Conservation (phyloP, 768 basidiomycete genomes). For the Psilocybe cyanescens region DNA sequence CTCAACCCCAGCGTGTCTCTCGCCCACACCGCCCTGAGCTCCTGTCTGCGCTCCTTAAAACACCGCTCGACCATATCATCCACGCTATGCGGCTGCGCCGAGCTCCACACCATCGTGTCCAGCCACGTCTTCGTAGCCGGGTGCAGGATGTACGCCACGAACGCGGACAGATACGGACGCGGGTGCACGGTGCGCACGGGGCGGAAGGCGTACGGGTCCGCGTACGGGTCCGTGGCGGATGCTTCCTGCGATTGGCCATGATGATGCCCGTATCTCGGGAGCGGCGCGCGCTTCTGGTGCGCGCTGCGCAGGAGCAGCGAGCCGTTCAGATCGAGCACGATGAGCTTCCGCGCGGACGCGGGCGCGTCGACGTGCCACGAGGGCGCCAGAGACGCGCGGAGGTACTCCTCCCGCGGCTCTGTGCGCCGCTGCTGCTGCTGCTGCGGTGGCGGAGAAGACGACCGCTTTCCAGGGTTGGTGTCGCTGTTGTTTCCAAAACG, state of each 20-base stretch:
- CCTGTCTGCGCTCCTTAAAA: conserved; percentile 48
- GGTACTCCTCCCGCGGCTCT: background rate
- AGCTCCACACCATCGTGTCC: conserved; percentile 90
- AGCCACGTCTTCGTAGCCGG: conserved; percentile 67
- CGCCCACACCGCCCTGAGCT: conserved; percentile 74
- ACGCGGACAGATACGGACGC: conserved; percentile 68
- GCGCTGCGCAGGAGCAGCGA: conserved; percentile 68
- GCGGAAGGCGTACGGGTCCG: conserved; percentile 24
- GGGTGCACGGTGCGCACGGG: conserved; percentile 49
- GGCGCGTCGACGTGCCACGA: conserved; percentile 25
- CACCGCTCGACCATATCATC: conserved; percentile 69
- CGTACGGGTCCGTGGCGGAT: too few species aligned
- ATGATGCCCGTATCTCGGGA: background rate
- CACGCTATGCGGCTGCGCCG: conserved; percentile 82
- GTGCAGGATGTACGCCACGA: conserved; percentile 67
- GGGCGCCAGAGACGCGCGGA: background rate
- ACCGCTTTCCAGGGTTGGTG: too few species aligned
- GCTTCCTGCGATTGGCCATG: background rate
- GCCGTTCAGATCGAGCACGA: conserved; percentile 79
- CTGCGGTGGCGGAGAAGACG: too few species aligned
- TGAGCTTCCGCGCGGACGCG: conserved; percentile 54
- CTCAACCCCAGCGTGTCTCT: conserved; percentile 75
- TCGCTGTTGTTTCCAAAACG: too few species aligned
- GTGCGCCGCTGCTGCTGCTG: background rate
- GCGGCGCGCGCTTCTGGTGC: conserved; percentile 24